A percentile compares a stretch with the other conserved stretches of the same genome.
These are phyloP conservation scores for Ulota crispa DNA, from an alignment of 225 moss, liverwort and hornwort genomes.

Conservation along the genomic window DNA sequence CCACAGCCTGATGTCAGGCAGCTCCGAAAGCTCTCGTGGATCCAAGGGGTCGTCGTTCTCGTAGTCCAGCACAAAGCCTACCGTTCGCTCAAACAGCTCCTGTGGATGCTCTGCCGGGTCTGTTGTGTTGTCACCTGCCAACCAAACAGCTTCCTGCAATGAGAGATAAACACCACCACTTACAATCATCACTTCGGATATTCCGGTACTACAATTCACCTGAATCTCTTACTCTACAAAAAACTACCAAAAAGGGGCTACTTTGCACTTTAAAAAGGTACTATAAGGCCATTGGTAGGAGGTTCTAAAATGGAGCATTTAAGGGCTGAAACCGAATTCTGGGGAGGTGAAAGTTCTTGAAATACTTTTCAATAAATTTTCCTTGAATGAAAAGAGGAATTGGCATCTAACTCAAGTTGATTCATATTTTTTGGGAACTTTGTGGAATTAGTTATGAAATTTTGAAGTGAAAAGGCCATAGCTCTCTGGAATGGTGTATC, in stretches of 20 bases:
- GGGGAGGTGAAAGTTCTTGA: no score
- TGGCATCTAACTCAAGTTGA: no score
- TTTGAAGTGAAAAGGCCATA: no score
- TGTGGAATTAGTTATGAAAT: no score
- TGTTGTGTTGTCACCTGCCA: slow-evolving; percentile 92
- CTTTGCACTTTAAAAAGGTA: neutral
- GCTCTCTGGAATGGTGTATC: no score
- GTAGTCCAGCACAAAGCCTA: slow-evolving; percentile 88
- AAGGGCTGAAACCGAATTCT: no score
- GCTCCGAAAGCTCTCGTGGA: slow-evolving; percentile 89
- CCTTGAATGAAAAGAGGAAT: no score
- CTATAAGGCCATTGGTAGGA: no score
- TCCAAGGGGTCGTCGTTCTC: slow-evolving; percentile 85
- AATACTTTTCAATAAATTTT: no score
- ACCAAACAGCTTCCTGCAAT: slow-evolving; percentile 87
- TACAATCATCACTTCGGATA: slow-evolving; percentile 32
- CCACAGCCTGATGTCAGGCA: slow-evolving; percentile 96
- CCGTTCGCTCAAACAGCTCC: slow-evolving; percentile 69
- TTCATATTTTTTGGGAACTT: no score
- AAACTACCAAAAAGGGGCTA: neutral
- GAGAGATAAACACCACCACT: slow-evolving; percentile 57
- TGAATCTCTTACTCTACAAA: neutral
- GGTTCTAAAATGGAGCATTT: no score
- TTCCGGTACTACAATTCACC: neutral
- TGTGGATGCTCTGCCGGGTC: slow-evolving; percentile 54